Evolutionary conservation across 148 eudicot genomes (phyloP).

Genomic region (Heliosperma pusillum): DNA sequence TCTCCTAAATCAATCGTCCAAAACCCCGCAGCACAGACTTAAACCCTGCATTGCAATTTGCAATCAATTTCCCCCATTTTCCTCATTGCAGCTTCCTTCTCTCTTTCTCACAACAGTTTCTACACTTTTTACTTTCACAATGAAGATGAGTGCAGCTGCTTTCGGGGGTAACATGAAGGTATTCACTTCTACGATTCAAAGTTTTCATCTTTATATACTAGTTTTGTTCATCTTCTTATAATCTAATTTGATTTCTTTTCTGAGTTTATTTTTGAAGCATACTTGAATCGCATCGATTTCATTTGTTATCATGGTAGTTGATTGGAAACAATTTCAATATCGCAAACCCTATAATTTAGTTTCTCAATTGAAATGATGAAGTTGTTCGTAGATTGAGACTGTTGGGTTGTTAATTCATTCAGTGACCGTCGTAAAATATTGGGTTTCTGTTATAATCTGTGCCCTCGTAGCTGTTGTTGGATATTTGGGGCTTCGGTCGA

Average conservation of each 20-base stretch:
- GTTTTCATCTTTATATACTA: background rate
- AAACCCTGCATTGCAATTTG: background rate
- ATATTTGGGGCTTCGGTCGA: background rate
- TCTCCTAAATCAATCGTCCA: too few species aligned
- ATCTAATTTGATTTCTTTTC: background rate
- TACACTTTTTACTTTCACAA: background rate
- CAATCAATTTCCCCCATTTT: background rate
- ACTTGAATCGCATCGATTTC: background rate
- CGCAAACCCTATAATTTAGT: background rate
- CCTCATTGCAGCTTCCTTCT: background rate
- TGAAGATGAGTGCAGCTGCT: conserved; percentile 39
- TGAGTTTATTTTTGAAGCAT: background rate
- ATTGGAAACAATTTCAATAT: background rate
- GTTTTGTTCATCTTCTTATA: background rate
- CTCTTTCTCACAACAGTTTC: background rate
- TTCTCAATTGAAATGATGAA: background rate
- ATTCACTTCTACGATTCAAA: background rate
- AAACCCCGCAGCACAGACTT: background rate
- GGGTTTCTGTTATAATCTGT: background rate
- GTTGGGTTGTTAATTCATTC: background rate
- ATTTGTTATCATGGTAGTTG: background rate
- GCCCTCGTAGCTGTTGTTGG: background rate
- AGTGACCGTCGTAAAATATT: background rate
- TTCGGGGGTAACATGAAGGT: conserved; percentile 65
- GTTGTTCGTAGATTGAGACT: background rate